These are phyloP conservation scores for Penicillium psychrofluorescens DNA, from an alignment of 495 filamentous ascomycete genomes.

Conservation along the genomic window DNA sequence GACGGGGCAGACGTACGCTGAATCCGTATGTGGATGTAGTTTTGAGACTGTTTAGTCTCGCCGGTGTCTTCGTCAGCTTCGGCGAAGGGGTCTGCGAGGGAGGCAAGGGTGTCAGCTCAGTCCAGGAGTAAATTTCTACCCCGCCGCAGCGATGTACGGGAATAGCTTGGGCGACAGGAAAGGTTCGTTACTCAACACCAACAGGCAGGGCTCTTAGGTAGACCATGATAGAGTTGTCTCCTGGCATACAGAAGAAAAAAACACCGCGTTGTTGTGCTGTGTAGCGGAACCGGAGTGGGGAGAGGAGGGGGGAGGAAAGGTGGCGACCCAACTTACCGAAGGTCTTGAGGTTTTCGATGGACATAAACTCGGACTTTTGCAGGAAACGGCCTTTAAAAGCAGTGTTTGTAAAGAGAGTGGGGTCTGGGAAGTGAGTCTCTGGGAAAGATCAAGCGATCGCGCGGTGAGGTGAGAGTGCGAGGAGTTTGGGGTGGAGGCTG, in stretches of 20 bases:
- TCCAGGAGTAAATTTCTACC: slow-evolving; percentile 26
- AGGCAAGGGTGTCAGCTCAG: slow-evolving; percentile 28
- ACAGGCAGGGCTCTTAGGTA: too few relatives aligned
- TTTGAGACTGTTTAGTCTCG: slow-evolving; percentile 86
- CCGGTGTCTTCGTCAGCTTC: slow-evolving; percentile 99
- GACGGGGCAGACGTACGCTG: slow-evolving; percentile 66
- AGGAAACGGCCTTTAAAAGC: slow-evolving; percentile 38
- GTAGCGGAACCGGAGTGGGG: not conserved
- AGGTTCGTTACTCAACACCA: not conserved
- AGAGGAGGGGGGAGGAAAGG: slow-evolving; percentile 12
- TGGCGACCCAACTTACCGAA: slow-evolving; percentile 67
- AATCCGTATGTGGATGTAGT: slow-evolving; percentile 99
- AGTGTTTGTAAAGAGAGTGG: slow-evolving; percentile 24
- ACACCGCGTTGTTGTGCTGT: not conserved
- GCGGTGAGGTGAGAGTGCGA: slow-evolving; percentile 3
- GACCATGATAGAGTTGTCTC: too few relatives aligned
- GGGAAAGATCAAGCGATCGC: slow-evolving; percentile 17
- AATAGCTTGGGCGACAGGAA: too few relatives aligned
- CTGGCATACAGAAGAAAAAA: too few relatives aligned
- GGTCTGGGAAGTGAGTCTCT: slow-evolving; percentile 31
- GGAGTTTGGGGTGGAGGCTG: slow-evolving; percentile 10
- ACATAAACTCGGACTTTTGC: slow-evolving; percentile 81
- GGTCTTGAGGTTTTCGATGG: slow-evolving; percentile 99
- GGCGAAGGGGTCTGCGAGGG: slow-evolving; percentile 91
- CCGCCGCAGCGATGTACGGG: slow-evolving; percentile 18